phyloP scores from a whole-genome alignment of 2,329 filamentous ascomycete genomes.

The Aureobasidium sp. region DNA sequence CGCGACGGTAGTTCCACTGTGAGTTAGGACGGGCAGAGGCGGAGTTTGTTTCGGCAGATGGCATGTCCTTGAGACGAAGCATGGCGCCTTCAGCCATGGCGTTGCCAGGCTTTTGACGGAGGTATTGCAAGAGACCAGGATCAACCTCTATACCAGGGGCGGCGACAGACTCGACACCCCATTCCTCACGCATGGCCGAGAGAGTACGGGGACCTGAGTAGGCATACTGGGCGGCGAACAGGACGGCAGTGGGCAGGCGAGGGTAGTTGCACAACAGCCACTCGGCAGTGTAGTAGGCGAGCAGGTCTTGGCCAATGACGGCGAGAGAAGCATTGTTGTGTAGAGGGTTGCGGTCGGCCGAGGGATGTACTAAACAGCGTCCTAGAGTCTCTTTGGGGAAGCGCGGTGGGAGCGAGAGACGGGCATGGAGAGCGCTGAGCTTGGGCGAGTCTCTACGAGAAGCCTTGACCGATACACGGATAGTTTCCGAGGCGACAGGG shows the following conservation, averaged over 20 bases:
- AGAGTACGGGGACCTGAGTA: slow-evolving; percentile 72
- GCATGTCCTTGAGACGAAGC: slow-evolving; percentile 24
- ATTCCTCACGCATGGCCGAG: slow-evolving; percentile 65
- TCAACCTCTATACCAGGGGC: slow-evolving; percentile 87
- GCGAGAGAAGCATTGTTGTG: slow-evolving; percentile 88
- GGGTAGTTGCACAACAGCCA: slow-evolving; percentile 83
- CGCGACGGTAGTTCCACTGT: slow-evolving; percentile 52
- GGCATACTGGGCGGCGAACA: slow-evolving; percentile 77
- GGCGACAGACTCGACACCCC: slow-evolving; percentile 86
- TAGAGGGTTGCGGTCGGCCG: slow-evolving; percentile 66
- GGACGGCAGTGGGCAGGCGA: slow-evolving; percentile 77
- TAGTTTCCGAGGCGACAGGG: not conserved
- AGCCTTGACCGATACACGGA: not conserved
- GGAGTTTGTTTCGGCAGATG: slow-evolving; percentile 14
- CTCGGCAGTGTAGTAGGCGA: slow-evolving; percentile 85
- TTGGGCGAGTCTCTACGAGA: slow-evolving; percentile 59
- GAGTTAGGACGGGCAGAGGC: slow-evolving; percentile 36
- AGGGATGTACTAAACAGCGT: slow-evolving; percentile 73
- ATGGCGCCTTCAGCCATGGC: slow-evolving; percentile 24
- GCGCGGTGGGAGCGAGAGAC: slow-evolving; percentile 70
- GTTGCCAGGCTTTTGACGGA: slow-evolving; percentile 37
- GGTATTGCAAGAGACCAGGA: slow-evolving; percentile 79
- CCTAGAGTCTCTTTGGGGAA: slow-evolving; percentile 81
- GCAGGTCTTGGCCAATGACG: slow-evolving; percentile 69
- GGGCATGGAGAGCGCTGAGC: slow-evolving; percentile 83